These are phyloP conservation scores for Phytopythium ostracodes DNA, from an alignment of 352 stramenopile genomes.

Conservation along the genomic window DNA sequence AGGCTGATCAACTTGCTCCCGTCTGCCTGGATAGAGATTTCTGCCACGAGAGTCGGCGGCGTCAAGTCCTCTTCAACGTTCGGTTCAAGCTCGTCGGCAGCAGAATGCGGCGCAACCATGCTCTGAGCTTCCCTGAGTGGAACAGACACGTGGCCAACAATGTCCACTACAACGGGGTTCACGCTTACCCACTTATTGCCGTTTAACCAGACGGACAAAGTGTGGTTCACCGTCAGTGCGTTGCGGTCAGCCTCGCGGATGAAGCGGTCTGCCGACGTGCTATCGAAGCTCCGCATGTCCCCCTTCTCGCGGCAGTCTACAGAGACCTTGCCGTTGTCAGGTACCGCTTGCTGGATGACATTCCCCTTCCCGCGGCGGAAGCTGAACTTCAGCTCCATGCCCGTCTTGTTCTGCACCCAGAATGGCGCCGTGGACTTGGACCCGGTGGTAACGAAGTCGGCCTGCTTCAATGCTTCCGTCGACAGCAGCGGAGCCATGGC, in stretches of 20 bases:
- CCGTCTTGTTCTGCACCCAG: slow-evolving; percentile 87
- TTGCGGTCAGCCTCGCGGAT: slow-evolving; percentile 66
- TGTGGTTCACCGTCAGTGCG: slow-evolving; percentile 81
- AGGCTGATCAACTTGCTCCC: slow-evolving; percentile 87
- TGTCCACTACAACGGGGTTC: slow-evolving; percentile 84
- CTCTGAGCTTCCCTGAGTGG: slow-evolving; percentile 53
- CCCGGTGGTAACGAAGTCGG: slow-evolving; percentile 82
- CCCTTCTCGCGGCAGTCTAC: slow-evolving; percentile 85
- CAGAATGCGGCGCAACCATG: slow-evolving; percentile 10
- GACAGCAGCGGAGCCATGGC: slow-evolving; percentile 84
- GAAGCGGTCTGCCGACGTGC: slow-evolving; percentile 71
- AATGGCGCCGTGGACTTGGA: slow-evolving; percentile 87
- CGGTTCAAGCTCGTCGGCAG: slow-evolving; percentile 27
- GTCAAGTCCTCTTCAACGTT: slow-evolving; percentile 49
- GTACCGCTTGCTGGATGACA: slow-evolving; percentile 74
- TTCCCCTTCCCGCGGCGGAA: slow-evolving; percentile 77
- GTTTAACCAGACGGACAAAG: slow-evolving; percentile 83
- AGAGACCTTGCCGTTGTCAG: slow-evolving; percentile 61
- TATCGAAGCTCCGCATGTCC: slow-evolving; percentile 87
- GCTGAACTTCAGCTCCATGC: slow-evolving; percentile 80
- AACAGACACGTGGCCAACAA: slow-evolving; percentile 83
- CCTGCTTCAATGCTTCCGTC: slow-evolving; percentile 71
- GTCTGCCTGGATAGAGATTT: slow-evolving; percentile 86
- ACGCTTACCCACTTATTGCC: slow-evolving; percentile 86
- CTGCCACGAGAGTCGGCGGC: slow-evolving; percentile 73